Conservation (phyloP, 1,139 yeast species). For the Zygotorulaspora mrakii region DNA sequence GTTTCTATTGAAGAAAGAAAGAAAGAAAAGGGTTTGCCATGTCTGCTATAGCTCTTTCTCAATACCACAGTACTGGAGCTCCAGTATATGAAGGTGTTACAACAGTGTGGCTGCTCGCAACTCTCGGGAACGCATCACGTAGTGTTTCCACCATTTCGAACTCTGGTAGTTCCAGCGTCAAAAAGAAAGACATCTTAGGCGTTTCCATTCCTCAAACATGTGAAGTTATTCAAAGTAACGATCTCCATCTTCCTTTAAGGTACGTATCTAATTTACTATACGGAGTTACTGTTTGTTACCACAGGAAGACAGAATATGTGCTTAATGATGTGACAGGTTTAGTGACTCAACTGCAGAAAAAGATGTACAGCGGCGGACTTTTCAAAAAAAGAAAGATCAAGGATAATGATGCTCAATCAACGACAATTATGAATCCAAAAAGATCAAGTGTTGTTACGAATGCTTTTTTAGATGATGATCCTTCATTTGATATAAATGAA, state of each 20-base stretch:
- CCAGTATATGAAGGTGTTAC: constrained; percentile 19
- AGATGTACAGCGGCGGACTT: constrained; percentile 11
- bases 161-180: constrained; percentile 13
- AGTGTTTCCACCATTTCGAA: constrained; percentile 2
- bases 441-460: constrained; percentile 6
- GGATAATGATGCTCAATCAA: constrained; percentile 5
- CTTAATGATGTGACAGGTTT: constrained; percentile 27
- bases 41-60: constrained; percentile 4
- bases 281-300: constrained; percentile 35
- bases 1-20: not conserved
- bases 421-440: constrained; percentile 6
- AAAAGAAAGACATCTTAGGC: constrained; percentile 31
- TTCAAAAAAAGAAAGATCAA: constrained; percentile 7
- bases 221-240: constrained; percentile 22
- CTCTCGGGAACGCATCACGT: constrained; percentile 18
- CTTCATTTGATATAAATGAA: constrained; percentile 25
- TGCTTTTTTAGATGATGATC: constrained; percentile 28
- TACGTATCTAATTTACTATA: constrained; percentile 32
- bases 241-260: constrained; percentile 25
- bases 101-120: constrained; percentile 25
- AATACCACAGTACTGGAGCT: not conserved
- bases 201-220: constrained; percentile 35
- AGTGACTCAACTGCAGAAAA: constrained; percentile 26
- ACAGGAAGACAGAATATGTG: constrained; percentile 33
- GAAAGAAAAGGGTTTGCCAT: constrained; percentile 3